phyloP scores from a whole-genome alignment of 2,329 filamentous ascomycete genomes.

The Xylaria sp. region DNA sequence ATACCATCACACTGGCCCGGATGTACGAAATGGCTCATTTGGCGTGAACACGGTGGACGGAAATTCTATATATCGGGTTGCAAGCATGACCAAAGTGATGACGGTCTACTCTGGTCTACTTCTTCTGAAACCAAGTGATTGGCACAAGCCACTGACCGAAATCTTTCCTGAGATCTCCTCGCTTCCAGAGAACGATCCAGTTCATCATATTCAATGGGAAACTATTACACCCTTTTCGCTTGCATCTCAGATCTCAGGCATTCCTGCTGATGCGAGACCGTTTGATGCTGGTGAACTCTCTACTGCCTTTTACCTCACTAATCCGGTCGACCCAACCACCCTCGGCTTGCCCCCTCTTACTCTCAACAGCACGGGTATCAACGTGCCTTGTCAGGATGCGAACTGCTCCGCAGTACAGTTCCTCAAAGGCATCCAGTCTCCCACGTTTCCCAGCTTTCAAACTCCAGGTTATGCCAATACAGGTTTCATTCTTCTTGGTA shows the following conservation, averaged over 20 bases:
- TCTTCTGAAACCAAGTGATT: slow-evolving; percentile 49
- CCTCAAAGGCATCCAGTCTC: slow-evolving; percentile 43
- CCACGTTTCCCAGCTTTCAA: slow-evolving; percentile 41
- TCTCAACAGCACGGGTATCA: slow-evolving; percentile 28
- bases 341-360: slow-evolving; percentile 33
- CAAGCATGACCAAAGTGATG: slow-evolving; percentile 54
- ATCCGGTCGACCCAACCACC: slow-evolving; percentile 31
- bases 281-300: slow-evolving; percentile 36
- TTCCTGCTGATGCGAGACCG: slow-evolving; percentile 43
- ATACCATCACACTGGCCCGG: slow-evolving; percentile 51
- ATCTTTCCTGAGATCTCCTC: slow-evolving; percentile 48
- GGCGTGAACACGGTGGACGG: slow-evolving; percentile 53
- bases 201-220: slow-evolving; percentile 48
- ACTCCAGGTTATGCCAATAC: slow-evolving; percentile 43
- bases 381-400: slow-evolving; percentile 14
- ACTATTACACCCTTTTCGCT: slow-evolving; percentile 49
- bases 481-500: slow-evolving; percentile 44
- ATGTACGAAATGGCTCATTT: slow-evolving; percentile 45
- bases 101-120: slow-evolving; percentile 53
- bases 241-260: slow-evolving; percentile 48
- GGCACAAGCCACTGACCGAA: slow-evolving; percentile 49
- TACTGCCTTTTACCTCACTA: slow-evolving; percentile 22
- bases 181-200: slow-evolving; percentile 31
- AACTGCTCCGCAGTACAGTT: slow-evolving; percentile 42
- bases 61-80: slow-evolving; percentile 56